Base-by-base conservation (phyloP, 805 yeast species). In the Nematodospora valgi region DNA sequence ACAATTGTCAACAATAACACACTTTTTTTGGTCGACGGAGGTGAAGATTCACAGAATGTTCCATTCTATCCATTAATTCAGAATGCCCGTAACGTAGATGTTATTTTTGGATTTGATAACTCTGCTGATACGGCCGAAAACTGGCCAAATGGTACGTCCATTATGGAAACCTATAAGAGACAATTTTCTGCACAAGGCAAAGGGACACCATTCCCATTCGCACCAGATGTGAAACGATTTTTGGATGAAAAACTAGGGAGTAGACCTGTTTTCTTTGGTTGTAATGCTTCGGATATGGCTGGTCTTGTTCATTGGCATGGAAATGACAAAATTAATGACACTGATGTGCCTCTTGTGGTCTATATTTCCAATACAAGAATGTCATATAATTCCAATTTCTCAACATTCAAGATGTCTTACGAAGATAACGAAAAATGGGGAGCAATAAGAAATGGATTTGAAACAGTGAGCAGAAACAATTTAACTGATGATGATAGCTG, bases 211-310 rank as follows among this genome's bases (percentile, higher is more conserved):
- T 84, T 83, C 70, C 95, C 95, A 10, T 76, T 82, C 46, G 89
- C 86, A 35, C 95, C 95, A 10, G 89, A 78, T 53, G 63, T 56
- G 16, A 59, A 70, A 28, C 72, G 87, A 0, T 82, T 86, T 56
- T 51, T 76, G 16, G 69, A 71, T 39, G 48, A 62, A 44, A 82
- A 82, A 39, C 65, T 86, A 43, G 80, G 85, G 11, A 65, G 80
- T 9, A 72, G 62, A 41, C 95, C 95, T 32, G 70, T 82, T 1
- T 86, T 87, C 62, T 87, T 87, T 54, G 96, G 96, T 21, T 86
- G 96, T 59, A 72, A 83, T 51, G 70, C 85, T 3, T 45, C 59
- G 9, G 37, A 34, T 9, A 26, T 34, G 21, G 13, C 6, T 16
- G 37, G 20, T 16, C 20, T 2, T 82, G 82, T 52, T 60, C 18